Evolutionary conservation across 495 filamentous ascomycete species (phyloP), one percentile per base, ranked within the genome.

Genomic region (Penicillium robsamsonii): DNA sequence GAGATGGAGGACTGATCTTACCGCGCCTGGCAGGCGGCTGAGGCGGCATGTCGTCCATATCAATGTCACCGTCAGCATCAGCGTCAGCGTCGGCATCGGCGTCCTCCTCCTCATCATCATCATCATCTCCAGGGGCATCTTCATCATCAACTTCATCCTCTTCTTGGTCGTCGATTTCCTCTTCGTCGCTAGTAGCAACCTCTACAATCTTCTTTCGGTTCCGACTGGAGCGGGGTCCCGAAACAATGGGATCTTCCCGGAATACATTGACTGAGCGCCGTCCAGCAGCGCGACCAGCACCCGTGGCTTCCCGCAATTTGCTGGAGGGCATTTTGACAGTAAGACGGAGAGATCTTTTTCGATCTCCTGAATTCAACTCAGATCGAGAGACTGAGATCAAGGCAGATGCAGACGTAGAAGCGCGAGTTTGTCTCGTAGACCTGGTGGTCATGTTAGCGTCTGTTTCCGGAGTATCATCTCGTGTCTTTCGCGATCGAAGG

Each of bases 321-420:
- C 79, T 88, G 30, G 90, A 83, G 6, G 90, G 85, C 65, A 93
- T 86, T 75, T 91, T 96, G 61, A 96, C 85, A 29, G 87, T 95
- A 46, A 96, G 75, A 68, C 84, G 83, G 51, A 93, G 82, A 56
- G 88, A 86, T 70, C 81, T 82, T 57, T 75, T 78, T 37, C 74
- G 73, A 56, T 83, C 81, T 64, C 79, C 80, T 50, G 83, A 82
- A 15, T 77, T 77, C 35, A 81, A 73, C 29, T 77, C 71, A 52
- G 78, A 81, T 68, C 81, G 81, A 60, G 81, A 78, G 47, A 84
- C 74, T 20, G 83, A 82, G 31, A 78, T 68, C 38, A 73, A 68
- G 12, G 67, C 59, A 41, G 62, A 30, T 18, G 25, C 60, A 46
- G 69, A 64, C 55, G 69, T 58, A 57, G 69, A 60, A 47, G 70